Evolutionary conservation across 768 basidiomycete species (phyloP).

Genomic region (Agaricus sinodeliciosus): DNA sequence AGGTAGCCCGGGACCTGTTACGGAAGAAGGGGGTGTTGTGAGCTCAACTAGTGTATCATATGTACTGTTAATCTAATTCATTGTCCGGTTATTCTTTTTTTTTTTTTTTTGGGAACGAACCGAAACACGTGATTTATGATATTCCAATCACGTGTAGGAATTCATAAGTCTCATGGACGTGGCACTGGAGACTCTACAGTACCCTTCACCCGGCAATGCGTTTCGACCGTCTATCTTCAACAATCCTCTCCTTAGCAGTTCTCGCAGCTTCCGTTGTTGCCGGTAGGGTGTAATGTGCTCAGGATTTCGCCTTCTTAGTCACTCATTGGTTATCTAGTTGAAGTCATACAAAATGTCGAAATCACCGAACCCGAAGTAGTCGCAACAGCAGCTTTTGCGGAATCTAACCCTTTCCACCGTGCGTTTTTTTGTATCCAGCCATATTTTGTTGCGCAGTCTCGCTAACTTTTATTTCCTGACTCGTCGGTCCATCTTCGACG

Average conservation of each 20-base stretch:
- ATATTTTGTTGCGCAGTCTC: neutral
- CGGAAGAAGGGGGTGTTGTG: conserved; percentile 36
- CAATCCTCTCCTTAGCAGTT: neutral
- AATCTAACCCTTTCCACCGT: conserved; percentile 75
- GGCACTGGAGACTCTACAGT: neutral
- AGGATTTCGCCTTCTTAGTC: neutral
- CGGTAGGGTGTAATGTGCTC: neutral
- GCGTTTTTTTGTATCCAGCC: conserved; percentile 24
- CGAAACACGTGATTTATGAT: conserved; percentile 3
- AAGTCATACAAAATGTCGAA: conserved; percentile 22
- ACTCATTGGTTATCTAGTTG: conserved; percentile 8
- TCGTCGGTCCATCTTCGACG: conserved; percentile 11
- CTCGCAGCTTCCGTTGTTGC: conserved; percentile 10
- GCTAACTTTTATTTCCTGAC: conserved; percentile 8
- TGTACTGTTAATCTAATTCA: neutral
- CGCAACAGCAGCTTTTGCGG: conserved; percentile 54
- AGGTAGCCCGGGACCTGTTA: conserved; percentile 62
- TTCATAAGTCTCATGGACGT: conserved; percentile 3
- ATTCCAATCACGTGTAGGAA: neutral
- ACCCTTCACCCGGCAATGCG: neutral
- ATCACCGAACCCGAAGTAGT: conserved; percentile 47
- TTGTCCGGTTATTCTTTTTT: too few species aligned
- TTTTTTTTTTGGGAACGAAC: neutral
- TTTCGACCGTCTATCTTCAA: neutral
- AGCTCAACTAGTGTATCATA: conserved; percentile 1